These are phyloP conservation scores for Blastomyces gilchristii DNA, from an alignment of 2,329 filamentous ascomycete genomes.

Conservation along the genomic window DNA sequence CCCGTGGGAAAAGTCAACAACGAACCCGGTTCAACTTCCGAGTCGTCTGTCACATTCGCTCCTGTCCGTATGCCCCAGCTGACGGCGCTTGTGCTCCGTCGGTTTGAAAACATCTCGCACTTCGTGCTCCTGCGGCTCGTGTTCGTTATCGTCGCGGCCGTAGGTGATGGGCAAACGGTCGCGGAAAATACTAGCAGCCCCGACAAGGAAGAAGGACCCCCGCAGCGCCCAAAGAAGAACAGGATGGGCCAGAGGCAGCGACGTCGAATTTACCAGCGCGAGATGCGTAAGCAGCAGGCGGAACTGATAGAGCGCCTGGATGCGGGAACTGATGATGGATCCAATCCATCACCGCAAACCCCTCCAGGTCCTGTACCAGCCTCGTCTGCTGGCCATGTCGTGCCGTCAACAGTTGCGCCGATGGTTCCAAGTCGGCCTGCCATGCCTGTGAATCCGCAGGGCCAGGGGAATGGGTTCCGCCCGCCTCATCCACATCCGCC, in stretches of 20 bases:
- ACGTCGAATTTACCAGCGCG: conserved; percentile 8
- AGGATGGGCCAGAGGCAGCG: conserved; percentile 10
- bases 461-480: conserved; percentile 5
- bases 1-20: conserved; percentile 6
- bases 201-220: conserved; percentile 6
- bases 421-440: conserved; percentile 1
- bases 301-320: conserved; percentile 9
- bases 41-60: conserved; percentile 13
- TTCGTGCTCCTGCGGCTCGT: conserved; percentile 12
- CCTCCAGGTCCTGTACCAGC: background rate
- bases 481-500: conserved; percentile 9
- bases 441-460: background rate
- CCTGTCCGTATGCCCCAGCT: conserved; percentile 14
- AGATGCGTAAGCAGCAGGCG: conserved; percentile 10
- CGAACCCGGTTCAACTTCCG: conserved; percentile 14
- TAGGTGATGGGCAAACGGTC: conserved; percentile 8
- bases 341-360: conserved; percentile 4
- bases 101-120: conserved; percentile 17
- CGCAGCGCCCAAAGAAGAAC: conserved; percentile 6
- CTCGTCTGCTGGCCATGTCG: background rate
- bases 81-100: conserved; percentile 17
- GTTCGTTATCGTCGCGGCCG: conserved; percentile 8
- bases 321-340: conserved; percentile 7
- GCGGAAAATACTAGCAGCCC: conserved; percentile 6
- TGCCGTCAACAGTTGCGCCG: background rate